phyloP scores from a whole-genome alignment of 352 stramenopile genomes.

The Globisporangium lucens region DNA sequence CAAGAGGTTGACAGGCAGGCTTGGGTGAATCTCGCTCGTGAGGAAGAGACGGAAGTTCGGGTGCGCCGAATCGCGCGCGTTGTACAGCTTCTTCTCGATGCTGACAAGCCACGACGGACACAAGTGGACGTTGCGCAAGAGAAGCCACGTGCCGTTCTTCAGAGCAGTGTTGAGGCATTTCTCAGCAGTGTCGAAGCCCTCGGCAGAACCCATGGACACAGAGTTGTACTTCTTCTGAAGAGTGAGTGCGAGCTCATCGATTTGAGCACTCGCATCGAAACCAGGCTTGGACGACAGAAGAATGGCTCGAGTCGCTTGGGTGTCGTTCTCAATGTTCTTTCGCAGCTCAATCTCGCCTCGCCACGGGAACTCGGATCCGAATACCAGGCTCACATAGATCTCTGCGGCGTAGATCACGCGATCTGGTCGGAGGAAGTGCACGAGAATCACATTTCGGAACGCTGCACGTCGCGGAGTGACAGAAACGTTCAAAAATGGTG shows the following conservation, averaged over 20 bases:
- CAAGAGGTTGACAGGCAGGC: slow-evolving; percentile 95
- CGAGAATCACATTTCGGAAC: slow-evolving; percentile 80
- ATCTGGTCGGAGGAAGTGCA: slow-evolving; percentile 88
- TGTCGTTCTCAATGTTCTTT: slow-evolving; percentile 91
- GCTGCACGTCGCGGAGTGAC: slow-evolving; percentile 52
- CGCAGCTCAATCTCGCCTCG: slow-evolving; percentile 92
- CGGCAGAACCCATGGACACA: slow-evolving; percentile 98
- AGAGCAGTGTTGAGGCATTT: slow-evolving; percentile 92
- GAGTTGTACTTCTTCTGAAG: slow-evolving; percentile 93
- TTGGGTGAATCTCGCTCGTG: slow-evolving; percentile 97
- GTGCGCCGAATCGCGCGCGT: slow-evolving; percentile 65
- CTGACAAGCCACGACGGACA: slow-evolving; percentile 96
- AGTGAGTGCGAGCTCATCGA: slow-evolving; percentile 93
- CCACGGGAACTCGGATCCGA: slow-evolving; percentile 94
- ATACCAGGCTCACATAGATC: slow-evolving; percentile 74
- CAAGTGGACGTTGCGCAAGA: slow-evolving; percentile 99
- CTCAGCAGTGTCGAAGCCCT: slow-evolving; percentile 96
- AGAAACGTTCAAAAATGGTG: slow-evolving; percentile 25
- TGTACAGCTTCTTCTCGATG: slow-evolving; percentile 97
- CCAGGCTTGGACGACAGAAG: slow-evolving; percentile 96
- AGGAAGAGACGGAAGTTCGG: slow-evolving; percentile 93
- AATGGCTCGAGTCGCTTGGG: slow-evolving; percentile 89
- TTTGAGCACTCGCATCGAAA: slow-evolving; percentile 97
- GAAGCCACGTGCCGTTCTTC: slow-evolving; percentile 96
- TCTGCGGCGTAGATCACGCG: slow-evolving; percentile 83